Conservation (phyloP, 345 rosid genomes). For the Heritiera littoralis region DNA sequence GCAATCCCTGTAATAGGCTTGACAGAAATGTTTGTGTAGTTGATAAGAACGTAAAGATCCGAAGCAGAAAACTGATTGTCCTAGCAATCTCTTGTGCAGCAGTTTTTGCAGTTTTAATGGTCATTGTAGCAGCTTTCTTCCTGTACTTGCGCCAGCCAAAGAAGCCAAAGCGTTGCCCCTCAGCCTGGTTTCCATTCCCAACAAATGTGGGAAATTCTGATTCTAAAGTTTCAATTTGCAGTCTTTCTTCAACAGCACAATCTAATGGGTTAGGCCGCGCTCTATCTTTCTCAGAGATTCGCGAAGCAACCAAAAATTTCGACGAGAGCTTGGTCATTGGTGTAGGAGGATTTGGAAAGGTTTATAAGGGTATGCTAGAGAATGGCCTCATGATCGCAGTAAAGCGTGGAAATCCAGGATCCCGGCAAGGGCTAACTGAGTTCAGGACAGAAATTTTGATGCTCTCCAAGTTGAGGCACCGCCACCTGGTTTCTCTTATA, state of each 20-base stretch:
- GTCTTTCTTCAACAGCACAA: conserved; percentile 27
- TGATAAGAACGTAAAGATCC: background rate
- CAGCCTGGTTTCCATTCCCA: conserved; percentile 22
- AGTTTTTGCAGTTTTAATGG: conserved; percentile 12
- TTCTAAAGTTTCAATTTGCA: conserved; percentile 28
- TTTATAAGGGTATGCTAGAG: conserved; percentile 56
- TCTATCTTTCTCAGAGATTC: conserved; percentile 27
- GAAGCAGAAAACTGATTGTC: conserved; percentile 9
- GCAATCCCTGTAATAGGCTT: conserved; percentile 23
- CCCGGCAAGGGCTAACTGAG: conserved; percentile 59
- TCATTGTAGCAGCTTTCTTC: background rate
- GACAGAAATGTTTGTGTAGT: background rate
- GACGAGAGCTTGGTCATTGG: conserved; percentile 55
- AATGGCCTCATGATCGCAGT: conserved; percentile 62
- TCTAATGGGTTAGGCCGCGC: conserved; percentile 21
- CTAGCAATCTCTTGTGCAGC: conserved; percentile 12
- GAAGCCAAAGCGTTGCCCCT: conserved; percentile 18
- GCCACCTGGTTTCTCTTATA: conserved; percentile 72
- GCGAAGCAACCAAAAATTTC: conserved; percentile 59
- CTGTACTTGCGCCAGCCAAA: background rate
- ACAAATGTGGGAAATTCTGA: conserved; percentile 21
- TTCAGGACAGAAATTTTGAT: conserved; percentile 68
- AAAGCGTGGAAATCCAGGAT: conserved; percentile 57
- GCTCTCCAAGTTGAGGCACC: conserved; percentile 69
- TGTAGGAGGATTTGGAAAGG: conserved; percentile 75